Percentiles rank a stretch among this genome's conserved stretches.
Conservation (phyloP, 768 basidiomycete species). For the Tylopilus subfusipes region DNA sequence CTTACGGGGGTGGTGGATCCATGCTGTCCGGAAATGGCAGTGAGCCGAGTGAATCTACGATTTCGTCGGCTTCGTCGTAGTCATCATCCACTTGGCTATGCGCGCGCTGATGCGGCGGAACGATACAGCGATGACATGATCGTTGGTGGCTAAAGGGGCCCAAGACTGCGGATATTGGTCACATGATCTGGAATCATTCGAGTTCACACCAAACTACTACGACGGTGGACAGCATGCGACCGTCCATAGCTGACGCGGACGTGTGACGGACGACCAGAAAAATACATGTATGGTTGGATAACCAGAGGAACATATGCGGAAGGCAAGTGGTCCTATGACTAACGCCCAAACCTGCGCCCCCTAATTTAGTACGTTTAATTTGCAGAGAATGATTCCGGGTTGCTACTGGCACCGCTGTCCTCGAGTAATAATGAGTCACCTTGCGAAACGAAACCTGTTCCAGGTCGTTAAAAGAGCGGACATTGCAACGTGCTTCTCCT, state of each 20-base stretch:
- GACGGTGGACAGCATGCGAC: too few species aligned
- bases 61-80: slow-evolving; percentile 45
- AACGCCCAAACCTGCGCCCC: too few species aligned
- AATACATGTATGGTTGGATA: too few species aligned
- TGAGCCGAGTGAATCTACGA: slow-evolving; percentile 53
- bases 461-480: background rate
- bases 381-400: too few species aligned
- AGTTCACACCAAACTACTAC: too few species aligned
- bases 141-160: background rate
- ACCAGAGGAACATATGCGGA: too few species aligned
- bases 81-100: slow-evolving; percentile 55
- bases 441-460: background rate
- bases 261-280: too few species aligned
- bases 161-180: background rate
- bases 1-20: slow-evolving; percentile 63
- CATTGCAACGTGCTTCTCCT: background rate
- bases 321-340: too few species aligned
- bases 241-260: too few species aligned
- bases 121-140: slow-evolving; percentile 71
- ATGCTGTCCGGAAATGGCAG: slow-evolving; percentile 49
- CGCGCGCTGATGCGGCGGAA: slow-evolving; percentile 73
- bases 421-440: too few species aligned
- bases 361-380: too few species aligned
- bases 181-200: background rate
- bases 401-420: too few species aligned